phyloP scores from a whole-genome alignment of 176 grass and related monocot species.

The Zea luxurians region DNA sequence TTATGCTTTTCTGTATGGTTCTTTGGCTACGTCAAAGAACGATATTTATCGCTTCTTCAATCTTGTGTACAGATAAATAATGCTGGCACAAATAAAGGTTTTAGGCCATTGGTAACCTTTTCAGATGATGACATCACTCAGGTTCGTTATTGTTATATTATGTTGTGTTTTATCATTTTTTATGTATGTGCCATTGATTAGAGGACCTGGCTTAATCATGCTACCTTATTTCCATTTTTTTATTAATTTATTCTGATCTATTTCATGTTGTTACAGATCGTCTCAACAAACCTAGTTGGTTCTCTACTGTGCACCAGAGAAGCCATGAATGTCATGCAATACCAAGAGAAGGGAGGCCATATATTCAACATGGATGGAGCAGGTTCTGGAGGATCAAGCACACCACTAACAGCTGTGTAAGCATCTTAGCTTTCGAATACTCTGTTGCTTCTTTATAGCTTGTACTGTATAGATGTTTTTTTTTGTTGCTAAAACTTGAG shows the following conservation, averaged over 20 bases:
- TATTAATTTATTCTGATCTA: conserved; percentile 3
- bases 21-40: neutral
- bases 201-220: conserved; percentile 12
- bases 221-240: conserved; percentile 2
- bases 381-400: conserved; percentile 97
- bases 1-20: neutral
- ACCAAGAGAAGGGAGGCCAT: conserved; percentile 82
- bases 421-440: conserved; percentile 24
- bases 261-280: conserved; percentile 60
- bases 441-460: conserved; percentile 4
- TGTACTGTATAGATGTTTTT: neutral
- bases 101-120: conserved; percentile 87
- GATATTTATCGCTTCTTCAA: conserved; percentile 28
- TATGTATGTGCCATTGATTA: neutral
- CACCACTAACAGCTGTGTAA: conserved; percentile 98
- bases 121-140: conserved; percentile 94
- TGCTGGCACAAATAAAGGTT: conserved; percentile 98
- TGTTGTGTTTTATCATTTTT: conserved; percentile 7
- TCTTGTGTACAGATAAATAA: conserved; percentile 87
- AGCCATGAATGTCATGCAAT: conserved; percentile 81
- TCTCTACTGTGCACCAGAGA: conserved; percentile 96
- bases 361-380: conserved; percentile 99
- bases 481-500: conserved; percentile 19
- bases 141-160: conserved; percentile 47
- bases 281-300: conserved; percentile 93